Evolutionary conservation across 2,329 filamentous ascomycete species (phyloP).

Genomic region (Botrytis porri): DNA sequence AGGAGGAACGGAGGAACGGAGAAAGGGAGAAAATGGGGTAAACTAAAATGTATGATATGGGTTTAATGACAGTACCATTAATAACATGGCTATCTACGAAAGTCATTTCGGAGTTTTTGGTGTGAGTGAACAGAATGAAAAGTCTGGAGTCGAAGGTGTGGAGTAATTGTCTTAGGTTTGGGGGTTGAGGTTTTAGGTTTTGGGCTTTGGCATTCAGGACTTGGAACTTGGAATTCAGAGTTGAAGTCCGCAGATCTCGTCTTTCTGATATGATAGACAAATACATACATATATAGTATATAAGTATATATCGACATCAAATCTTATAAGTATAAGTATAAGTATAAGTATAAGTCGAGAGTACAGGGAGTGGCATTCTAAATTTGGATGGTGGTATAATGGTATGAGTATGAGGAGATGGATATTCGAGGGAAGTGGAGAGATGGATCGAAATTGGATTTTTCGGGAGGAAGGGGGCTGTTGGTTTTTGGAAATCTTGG

Average conservation of each 20-base stretch:
- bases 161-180: neutral
- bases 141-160: fast-evolving
- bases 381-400: too few relatives aligned
- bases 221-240: too few relatives aligned
- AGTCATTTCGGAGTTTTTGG: neutral
- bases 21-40: neutral
- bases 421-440: neutral
- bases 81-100: neutral
- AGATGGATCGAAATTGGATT: too few relatives aligned
- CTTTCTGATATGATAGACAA: neutral
- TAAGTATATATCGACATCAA: too few relatives aligned
- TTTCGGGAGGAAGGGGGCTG: too few relatives aligned
- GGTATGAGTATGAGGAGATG: too few relatives aligned
- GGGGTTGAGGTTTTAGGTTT: neutral
- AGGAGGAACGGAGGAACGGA: neutral
- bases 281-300: too few relatives aligned
- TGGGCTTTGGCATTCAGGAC: too few relatives aligned
- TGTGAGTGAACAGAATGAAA: neutral
- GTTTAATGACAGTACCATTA: slow-evolving; percentile 2
- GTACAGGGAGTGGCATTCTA: too few relatives aligned
- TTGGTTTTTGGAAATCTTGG: too few relatives aligned
- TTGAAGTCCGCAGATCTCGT: neutral
- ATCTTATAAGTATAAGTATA: too few relatives aligned
- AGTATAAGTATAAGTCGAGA: too few relatives aligned
- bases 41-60: neutral